Percentiles rank a stretch among this genome's conserved stretches.
These are phyloP conservation scores for Trametes versicolor DNA, from an alignment of 1,284 basidiomycete genomes.

Conservation along the genomic window DNA sequence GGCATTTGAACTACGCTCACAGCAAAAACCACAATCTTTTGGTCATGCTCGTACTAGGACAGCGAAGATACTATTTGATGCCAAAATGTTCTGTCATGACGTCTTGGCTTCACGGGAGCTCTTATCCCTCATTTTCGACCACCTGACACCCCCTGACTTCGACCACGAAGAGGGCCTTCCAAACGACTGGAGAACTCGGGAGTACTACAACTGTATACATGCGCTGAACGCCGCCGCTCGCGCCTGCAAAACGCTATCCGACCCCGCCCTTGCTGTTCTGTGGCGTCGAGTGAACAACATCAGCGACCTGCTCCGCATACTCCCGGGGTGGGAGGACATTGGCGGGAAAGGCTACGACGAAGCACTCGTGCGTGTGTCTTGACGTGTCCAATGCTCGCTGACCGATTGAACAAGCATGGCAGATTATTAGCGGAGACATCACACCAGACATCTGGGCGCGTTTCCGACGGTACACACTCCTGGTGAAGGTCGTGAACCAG, in stretches of 20 bases:
- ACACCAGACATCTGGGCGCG: background rate
- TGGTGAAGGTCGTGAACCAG: background rate
- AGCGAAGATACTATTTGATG: too few relatives aligned
- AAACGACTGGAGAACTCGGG: background rate
- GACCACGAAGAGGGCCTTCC: background rate
- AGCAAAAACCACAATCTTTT: too few relatives aligned
- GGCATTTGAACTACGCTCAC: too few relatives aligned
- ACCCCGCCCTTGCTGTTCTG: slow-evolving; percentile 5
- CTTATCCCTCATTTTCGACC: background rate
- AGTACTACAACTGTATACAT: too few relatives aligned
- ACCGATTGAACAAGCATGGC: background rate
- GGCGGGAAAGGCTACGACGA: background rate
- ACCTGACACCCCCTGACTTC: background rate
- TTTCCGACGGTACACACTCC: background rate
- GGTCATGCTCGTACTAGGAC: too few relatives aligned
- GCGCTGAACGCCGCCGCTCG: background rate
- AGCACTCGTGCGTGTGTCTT: background rate
- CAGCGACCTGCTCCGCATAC: background rate
- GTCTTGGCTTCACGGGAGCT: background rate
- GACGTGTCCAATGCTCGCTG: background rate
- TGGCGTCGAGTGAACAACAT: slow-evolving; percentile 5
- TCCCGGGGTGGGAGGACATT: background rate
- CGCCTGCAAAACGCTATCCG: background rate
- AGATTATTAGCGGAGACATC: background rate
- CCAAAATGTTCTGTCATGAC: background rate